Percentiles rank a stretch among this genome's conserved stretches.
These are phyloP conservation scores for Arthroderma uncinatum DNA, from an alignment of 2,329 filamentous ascomycete species.

Conservation along the genomic window DNA sequence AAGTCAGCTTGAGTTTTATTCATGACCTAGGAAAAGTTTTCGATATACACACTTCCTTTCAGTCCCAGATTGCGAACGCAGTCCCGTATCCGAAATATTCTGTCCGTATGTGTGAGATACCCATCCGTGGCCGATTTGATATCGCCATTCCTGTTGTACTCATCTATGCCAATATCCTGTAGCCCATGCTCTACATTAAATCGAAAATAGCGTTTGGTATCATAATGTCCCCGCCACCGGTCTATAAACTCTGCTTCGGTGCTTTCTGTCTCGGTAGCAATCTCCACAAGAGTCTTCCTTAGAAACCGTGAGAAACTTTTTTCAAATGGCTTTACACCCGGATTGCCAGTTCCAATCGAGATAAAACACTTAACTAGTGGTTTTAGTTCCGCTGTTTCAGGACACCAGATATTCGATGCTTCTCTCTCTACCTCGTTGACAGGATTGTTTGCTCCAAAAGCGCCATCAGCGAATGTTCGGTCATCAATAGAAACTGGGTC, in stretches of 20 bases:
- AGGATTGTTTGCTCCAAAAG: too few relatives aligned
- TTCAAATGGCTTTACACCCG: slow-evolving; percentile 16
- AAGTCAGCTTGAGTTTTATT: too few relatives aligned
- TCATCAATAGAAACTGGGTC: slow-evolving; percentile 20
- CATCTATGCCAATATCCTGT: too few relatives aligned
- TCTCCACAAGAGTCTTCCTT: background rate
- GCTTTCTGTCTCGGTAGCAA: slow-evolving; percentile 18
- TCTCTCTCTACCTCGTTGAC: slow-evolving; percentile 21
- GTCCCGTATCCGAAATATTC: slow-evolving; percentile 15
- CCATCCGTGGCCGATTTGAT: slow-evolving; percentile 20
- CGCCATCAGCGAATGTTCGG: slow-evolving; percentile 19
- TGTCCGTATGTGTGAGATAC: slow-evolving; percentile 17
- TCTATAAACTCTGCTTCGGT: too few relatives aligned
- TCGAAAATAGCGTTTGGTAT: slow-evolving; percentile 19
- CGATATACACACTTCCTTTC: slow-evolving; percentile 19
- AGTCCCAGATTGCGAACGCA: slow-evolving; percentile 18
- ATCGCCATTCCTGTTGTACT: slow-evolving; percentile 9
- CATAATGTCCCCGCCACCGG: slow-evolving; percentile 18
- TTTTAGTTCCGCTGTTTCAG: slow-evolving; percentile 19
- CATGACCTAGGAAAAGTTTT: slow-evolving; percentile 4
- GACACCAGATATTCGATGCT: slow-evolving; percentile 22
- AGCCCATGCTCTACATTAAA: slow-evolving; percentile 24
- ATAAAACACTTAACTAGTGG: slow-evolving; percentile 23
- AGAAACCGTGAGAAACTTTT: slow-evolving; percentile 13
- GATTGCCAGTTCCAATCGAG: slow-evolving; percentile 23